Evolutionary conservation across 176 grass and related monocot species (phyloP).

Genomic region (Carex myosuroides): DNA sequence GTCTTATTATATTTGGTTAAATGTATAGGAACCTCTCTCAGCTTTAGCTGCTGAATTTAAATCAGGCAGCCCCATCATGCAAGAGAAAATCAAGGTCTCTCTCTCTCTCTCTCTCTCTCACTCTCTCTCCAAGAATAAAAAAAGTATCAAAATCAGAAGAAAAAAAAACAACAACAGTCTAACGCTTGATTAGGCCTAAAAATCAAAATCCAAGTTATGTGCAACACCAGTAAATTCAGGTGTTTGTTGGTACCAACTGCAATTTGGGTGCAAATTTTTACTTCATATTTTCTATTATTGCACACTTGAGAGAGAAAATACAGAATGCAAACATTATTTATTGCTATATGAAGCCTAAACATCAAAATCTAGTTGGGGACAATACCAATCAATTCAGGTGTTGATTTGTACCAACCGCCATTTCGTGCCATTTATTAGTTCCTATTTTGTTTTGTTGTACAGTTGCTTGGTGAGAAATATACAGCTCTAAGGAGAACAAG

Average conservation of each 20-base stretch:
- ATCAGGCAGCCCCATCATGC: conserved; percentile 76
- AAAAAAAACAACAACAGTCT: neutral
- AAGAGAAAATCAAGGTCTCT: conserved; percentile 90
- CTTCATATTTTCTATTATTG: conserved; percentile 22
- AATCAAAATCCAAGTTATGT: neutral
- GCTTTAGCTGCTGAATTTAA: conserved; percentile 76
- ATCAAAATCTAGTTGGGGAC: neutral
- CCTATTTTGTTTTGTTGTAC: conserved; percentile 28
- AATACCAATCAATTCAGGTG: neutral
- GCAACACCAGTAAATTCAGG: neutral
- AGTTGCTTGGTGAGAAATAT: conserved; percentile 92
- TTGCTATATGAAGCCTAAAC: neutral
- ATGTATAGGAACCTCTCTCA: conserved; percentile 83
- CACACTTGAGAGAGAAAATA: conserved; percentile 30
- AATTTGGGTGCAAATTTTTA: conserved; percentile 29
- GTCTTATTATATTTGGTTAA: conserved; percentile 20
- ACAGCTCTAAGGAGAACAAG: conserved; percentile 84
- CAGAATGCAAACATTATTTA: neutral
- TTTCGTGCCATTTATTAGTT: conserved; percentile 34
- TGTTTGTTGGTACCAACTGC: neutral
- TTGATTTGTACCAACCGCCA: neutral
- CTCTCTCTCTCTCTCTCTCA: conserved; percentile 21
- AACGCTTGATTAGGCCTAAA: neutral
- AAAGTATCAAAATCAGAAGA: neutral
- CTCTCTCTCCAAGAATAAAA: neutral